Evolutionary conservation across 225 moss, liverwort and hornwort species (phyloP), one percentile per base, ranked within the genome.

Genomic region (Pseudisothecium myosuroides): DNA sequence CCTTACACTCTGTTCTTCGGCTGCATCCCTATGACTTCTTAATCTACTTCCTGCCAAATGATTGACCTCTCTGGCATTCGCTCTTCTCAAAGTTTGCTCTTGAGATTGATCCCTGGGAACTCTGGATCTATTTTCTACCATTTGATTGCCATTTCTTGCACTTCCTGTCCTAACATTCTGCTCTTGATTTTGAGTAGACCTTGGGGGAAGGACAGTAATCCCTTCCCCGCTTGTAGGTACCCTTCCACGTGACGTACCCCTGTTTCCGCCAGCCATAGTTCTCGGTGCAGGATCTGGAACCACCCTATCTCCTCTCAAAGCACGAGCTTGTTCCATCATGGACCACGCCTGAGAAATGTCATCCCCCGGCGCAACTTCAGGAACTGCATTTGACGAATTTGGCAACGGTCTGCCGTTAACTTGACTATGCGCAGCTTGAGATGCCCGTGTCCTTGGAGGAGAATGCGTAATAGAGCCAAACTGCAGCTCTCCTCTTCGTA

Each of bases 301-400:
- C 80, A 68, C 85, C 60, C 89, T 90, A 68, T 90, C 94, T 78
- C 84, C 95, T 88, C 89, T 88, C 82, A 97, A 67, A 75, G 91
- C 87, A 88, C 90, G 95, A 82, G 97, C 98, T 86, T 92, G 95
- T 69, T 94, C 95, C 95, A 96, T 91, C 94, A 96, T 96, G 28
- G 92, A 90, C 98, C 98, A 98, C 12, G 98, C 98, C 89, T 92
- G 94, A 60, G 95, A 92, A 78, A 96, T 80, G 55, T 95, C 95
- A 86, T 92, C n/a, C 29, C 85, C 75, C 62, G 86, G 84, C 49
- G 83, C 86, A 76, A 67, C 88, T 88, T 86, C 92, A 90, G 84
- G 83, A 84, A 82, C 86, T 65, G 76, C 73, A 87, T 47, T 89
- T 90, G 83, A 89, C 41, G 83, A 74, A 74, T 91, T 93, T 90